Evolutionary conservation across 306 rosid genomes (phyloP), one percentile per base, ranked within the genome.

Genomic region (Castanea sativa): DNA sequence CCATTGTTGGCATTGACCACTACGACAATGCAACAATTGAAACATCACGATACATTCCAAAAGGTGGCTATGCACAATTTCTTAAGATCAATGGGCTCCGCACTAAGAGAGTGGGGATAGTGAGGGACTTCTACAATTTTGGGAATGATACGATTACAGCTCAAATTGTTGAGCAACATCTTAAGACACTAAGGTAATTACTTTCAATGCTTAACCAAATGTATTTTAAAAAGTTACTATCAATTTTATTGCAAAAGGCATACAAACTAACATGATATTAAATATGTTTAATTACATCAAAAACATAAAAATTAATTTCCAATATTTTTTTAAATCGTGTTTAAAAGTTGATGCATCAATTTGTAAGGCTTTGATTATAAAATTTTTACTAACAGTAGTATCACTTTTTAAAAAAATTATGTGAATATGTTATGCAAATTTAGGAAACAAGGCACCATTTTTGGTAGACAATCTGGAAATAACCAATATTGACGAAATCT

Each of bases 91-190:
- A 83, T 53, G 90, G 93, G 49, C 87, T 89, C 6, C 32, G 67
- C 71, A 90, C 92, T 60, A 91, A 91, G 90, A 89, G 96, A 70
- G 2, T 91, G 13, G 93, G 90, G 56, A 75, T 89, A 51, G 80
- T 87, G 38, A 82, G 86, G 68, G 0, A 9, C 3, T 89, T 61
- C 77, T 85, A 53, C 38, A 0, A 23, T 5, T 77, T 85, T 83
- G 82, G 74, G 52, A 76, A 69, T 51, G 75, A 69, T 41, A 29
- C 78, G 38, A 55, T 75, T 29, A 12, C 7, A 33, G 13, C 29
- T 43, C 51, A 87, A 63, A 79, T 87, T 43, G 84, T 69, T 69
- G 80, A 73, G 69, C 76, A 27, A 7, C 93, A 84, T 81, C 69
- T 87, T 3, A 32, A 71, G 2, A 89, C 86, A 19, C 49, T 89